These are phyloP conservation scores for Nevesoporus exiguus DNA, from an alignment of 768 basidiomycete genomes.

Conservation along the genomic window DNA sequence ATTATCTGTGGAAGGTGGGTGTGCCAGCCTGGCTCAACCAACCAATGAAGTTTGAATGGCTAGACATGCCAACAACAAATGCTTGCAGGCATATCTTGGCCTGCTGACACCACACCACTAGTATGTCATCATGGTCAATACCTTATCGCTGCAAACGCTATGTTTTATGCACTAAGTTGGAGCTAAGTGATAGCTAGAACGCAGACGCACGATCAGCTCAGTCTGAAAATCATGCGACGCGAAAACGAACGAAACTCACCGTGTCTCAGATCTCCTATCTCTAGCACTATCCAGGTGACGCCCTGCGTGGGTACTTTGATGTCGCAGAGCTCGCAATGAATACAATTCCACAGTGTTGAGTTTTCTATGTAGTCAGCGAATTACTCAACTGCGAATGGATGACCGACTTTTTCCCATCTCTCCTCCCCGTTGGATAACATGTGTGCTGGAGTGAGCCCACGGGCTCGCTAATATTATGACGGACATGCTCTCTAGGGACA, in stretches of 20 bases:
- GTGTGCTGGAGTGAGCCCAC: conserved; percentile 83
- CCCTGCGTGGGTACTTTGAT: conserved; percentile 97
- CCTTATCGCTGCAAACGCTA: not conserved
- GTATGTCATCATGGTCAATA: not conserved
- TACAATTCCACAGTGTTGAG: conserved; percentile 69
- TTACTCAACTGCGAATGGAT: conserved; percentile 97
- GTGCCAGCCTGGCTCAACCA: too few species aligned
- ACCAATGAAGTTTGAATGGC: too few species aligned
- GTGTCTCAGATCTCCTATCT: conserved; percentile 96
- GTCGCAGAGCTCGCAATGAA: conserved; percentile 93
- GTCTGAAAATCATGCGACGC: too few species aligned
- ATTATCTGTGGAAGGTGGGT: too few species aligned
- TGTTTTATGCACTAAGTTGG: not conserved
- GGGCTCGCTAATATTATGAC: conserved; percentile 70
- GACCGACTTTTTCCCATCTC: conserved; percentile 82
- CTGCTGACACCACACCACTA: too few species aligned
- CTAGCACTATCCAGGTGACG: conserved; percentile 95
- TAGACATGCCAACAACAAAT: too few species aligned
- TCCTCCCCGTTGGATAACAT: conserved; percentile 58
- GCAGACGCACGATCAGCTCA: too few species aligned
- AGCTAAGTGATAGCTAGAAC: conserved; percentile 15
- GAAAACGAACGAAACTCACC: conserved; percentile 41
- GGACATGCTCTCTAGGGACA: conserved; percentile 61
- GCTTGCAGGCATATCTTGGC: too few species aligned
- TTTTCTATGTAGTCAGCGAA: too few species aligned